Conservation (phyloP, 75 land plant species). For the Sequoia sempervirens region DNA sequence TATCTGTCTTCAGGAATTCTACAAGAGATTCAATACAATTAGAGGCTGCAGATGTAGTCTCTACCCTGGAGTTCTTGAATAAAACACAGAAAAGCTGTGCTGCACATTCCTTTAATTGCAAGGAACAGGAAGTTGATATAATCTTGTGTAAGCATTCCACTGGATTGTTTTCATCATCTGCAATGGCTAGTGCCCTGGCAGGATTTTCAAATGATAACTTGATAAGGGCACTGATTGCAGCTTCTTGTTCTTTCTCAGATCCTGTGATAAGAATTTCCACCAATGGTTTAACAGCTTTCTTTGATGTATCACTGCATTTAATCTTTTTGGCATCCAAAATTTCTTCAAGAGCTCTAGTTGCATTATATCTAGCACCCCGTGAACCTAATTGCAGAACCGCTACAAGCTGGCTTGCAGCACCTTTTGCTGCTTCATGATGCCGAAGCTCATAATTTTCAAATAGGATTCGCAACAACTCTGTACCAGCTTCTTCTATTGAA, state of each 20-base stretch:
- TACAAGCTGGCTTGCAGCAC: constrained; percentile 40
- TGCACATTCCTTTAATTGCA: constrained; percentile 42
- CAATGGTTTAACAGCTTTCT: constrained; percentile 39
- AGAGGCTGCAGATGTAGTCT: constrained; percentile 32
- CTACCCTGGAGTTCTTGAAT: constrained; percentile 32
- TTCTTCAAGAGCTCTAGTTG: constrained; percentile 35
- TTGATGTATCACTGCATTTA: constrained; percentile 30
- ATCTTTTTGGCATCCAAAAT: constrained; percentile 34
- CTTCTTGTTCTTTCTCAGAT: constrained; percentile 38
- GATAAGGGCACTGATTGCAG: constrained; percentile 32
- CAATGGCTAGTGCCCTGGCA: constrained; percentile 39
- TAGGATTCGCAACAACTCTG: constrained; percentile 34
- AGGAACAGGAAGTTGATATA: constrained; percentile 24
- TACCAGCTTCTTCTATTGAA: constrained; percentile 43
- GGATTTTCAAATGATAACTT: constrained; percentile 39
- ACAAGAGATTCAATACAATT: constrained; percentile 44
- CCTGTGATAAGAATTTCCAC: constrained; percentile 45
- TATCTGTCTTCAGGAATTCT: constrained; percentile 26
- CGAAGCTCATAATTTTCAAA: constrained; percentile 35
- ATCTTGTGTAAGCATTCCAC: constrained; percentile 28
- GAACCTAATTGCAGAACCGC: constrained; percentile 44
- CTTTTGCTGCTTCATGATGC: constrained; percentile 37
- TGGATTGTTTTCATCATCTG: constrained; percentile 40
- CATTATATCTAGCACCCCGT: constrained; percentile 36
- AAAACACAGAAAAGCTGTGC: constrained; percentile 36